Base-by-base conservation (phyloP, 2,329 filamentous ascomycete species). In the Arthroderma sp. region DNA sequence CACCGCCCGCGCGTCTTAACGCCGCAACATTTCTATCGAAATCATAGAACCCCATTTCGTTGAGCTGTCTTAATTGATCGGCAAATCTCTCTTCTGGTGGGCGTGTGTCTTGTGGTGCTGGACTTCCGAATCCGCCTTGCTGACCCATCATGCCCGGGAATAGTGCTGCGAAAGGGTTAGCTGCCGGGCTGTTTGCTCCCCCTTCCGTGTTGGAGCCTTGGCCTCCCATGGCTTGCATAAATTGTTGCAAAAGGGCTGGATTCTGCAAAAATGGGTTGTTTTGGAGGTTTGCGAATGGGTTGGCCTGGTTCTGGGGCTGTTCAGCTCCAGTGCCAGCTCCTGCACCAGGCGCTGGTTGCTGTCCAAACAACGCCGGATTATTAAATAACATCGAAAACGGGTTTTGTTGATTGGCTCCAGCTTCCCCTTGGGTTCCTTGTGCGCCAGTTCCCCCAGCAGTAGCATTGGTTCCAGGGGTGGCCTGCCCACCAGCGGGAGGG, bases 31-130 rank as follows among this genome's bases (percentile, higher is more conserved):
- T 98, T 54, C 84, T 72, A 43, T 98, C 89, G 58, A 96, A 98
- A 59, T 98, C 88, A 61, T 80, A 94, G 67, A 98, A 98, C 3
- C 91, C 91, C 91, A 98, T 98, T 53, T 96, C 91, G 62, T 98
- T 98, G 50, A 98, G 69, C 66, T 96, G 87, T 48, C 86, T 74
- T 41, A 98, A 71, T 65, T 98, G 89, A 30, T 85, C 80, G 3
- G 84, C 87, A 56, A 94, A 98, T 47, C 85, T 73, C 65, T 96
- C 91, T 70, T 98, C 91, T 0, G 91, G 89, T 4, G 91, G 88
- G 50, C 89, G 76, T 57, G 74, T 94, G 65, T 98, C 91, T 2
- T 74, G 65, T 4, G 86, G 83, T 10, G 64, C 60, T 15, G 59
- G 57, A 3, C 15, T 22, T 22, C 15, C 15, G 15, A 22, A 22